A percentile compares a stretch with the other conserved stretches of the same genome.
These are phyloP conservation scores for Cyamopsis tetragonoloba DNA, from an alignment of 306 rosid species.

Conservation along the genomic window DNA sequence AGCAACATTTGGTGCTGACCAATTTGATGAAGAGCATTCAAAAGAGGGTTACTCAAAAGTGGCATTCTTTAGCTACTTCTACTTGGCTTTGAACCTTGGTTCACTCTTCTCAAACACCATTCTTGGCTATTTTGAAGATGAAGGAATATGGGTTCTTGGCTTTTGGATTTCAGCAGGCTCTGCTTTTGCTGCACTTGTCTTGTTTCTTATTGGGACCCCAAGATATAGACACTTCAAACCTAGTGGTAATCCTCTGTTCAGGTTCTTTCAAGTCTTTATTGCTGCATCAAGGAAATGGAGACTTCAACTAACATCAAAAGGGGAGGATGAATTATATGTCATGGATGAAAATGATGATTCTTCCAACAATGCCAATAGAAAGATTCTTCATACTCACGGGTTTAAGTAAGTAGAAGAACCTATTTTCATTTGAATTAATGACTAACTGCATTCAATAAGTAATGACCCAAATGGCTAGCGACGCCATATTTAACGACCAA, in stretches of 20 bases:
- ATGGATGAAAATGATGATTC: constrained; percentile 36
- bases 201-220: constrained; percentile 43
- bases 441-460: too few relatives aligned
- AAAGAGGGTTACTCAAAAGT: constrained; percentile 44
- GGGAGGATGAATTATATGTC: constrained; percentile 47
- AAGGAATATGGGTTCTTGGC: constrained; percentile 55
- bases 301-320: constrained; percentile 19
- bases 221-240: constrained; percentile 54
- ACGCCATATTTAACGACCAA: too few relatives aligned
- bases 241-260: constrained; percentile 60
- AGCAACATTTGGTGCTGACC: constrained; percentile 68
- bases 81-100: constrained; percentile 60
- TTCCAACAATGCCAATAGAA: constrained; percentile 42
- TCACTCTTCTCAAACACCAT: constrained; percentile 65
- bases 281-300: constrained; percentile 54
- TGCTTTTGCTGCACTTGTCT: constrained; percentile 43
- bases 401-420: constrained; percentile 39
- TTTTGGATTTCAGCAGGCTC: constrained; percentile 51
- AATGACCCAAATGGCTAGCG: too few relatives aligned
- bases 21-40: constrained; percentile 49
- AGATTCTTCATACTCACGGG: constrained; percentile 52
- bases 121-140: constrained; percentile 55
- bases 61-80: constrained; percentile 57
- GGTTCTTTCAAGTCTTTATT: constrained; percentile 60
- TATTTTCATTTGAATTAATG: not conserved